Evolutionary conservation across 192 early-diverging fungal species (phyloP), one percentile per base, ranked within the genome.

Genomic region (Gonapodya prolifera): DNA sequence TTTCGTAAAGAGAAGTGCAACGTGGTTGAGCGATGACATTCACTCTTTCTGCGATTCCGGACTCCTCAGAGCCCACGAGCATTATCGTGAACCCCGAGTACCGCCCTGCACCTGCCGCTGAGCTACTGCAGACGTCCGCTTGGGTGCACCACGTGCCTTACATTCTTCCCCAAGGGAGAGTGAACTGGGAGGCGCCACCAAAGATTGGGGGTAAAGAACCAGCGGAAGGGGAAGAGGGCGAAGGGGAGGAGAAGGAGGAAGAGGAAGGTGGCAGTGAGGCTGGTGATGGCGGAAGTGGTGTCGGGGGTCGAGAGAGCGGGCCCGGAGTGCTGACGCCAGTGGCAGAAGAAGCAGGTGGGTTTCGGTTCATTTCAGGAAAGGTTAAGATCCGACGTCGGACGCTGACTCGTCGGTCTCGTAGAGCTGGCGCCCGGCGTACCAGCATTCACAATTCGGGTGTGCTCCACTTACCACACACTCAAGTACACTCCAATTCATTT

Each of bases 131-230:
- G 33, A 61, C 79, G n/a, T 70, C 81, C 75, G 87, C 86, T 79
- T 89, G 88, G 88, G 87, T 88, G 28, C 88, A 89, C 79, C 88
- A 89, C 74, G 84, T 89, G 0, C 88, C 87, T 28, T 89, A 89
- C 78, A 82, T 89, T 34, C 80, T 89, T 29, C 88, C 88, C 2
- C 88, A 89, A 81, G 88, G 88, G 1, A 78, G 86, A 32, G 79
- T 79, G 0, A 82, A 77, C 16, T 89, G 88, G 88, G 88, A 86
- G 77, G 84, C 85, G 79, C 88, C 88, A 34, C 31, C 30, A 73
- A 73, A 33, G 75, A 78, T 30, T 2, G 23, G 0, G n/a, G 33
- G 70, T 71, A 75, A 78, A 61, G 45, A 61, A 77, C 77, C 33
- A n/a, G 79, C 76, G 0, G 81, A 82, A 34, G 84, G 83, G 33